Conservation (phyloP, 2,329 filamentous ascomycete species). For the Tolypocladium amazonense region DNA sequence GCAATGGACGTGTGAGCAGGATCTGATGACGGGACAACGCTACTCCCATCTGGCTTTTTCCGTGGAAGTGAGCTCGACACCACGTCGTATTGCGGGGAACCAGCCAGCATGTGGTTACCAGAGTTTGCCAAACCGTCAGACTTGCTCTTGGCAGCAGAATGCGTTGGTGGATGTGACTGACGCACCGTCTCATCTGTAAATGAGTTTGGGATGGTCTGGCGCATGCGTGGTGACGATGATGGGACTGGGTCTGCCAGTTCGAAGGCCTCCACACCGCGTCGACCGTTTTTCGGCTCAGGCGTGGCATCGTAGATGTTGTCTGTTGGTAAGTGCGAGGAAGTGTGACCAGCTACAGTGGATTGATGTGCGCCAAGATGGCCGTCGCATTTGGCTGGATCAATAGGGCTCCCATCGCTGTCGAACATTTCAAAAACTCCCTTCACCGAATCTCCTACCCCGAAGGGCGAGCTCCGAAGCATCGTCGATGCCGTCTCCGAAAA, state of each 20-base stretch:
- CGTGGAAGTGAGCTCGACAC: neutral
- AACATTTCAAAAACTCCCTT: constrained; percentile 9
- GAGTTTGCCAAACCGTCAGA: neutral
- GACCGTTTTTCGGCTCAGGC: neutral
- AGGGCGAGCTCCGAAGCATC: constrained; percentile 18
- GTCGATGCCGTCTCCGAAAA: constrained; percentile 27
- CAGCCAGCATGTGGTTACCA: neutral
- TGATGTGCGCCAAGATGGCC: neutral
- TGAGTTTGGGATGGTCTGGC: neutral
- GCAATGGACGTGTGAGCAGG: neutral
- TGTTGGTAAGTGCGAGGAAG: constrained; percentile 11
- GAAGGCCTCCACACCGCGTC: neutral
- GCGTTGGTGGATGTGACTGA: neutral
- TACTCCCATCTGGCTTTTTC: neutral
- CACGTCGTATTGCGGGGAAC: neutral
- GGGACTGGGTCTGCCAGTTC: neutral
- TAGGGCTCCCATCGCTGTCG: constrained; percentile 1
- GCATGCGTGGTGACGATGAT: neutral
- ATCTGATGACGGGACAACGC: neutral
- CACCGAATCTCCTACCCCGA: constrained; percentile 1
- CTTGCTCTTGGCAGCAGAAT: neutral
- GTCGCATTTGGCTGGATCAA: neutral
- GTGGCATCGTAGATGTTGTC: constrained; percentile 18
- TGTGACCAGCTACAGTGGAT: neutral
- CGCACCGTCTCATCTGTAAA: neutral